These are phyloP conservation scores for Trichoderma sp. DNA, from an alignment of 2,329 filamentous ascomycete species.

Conservation along the genomic window DNA sequence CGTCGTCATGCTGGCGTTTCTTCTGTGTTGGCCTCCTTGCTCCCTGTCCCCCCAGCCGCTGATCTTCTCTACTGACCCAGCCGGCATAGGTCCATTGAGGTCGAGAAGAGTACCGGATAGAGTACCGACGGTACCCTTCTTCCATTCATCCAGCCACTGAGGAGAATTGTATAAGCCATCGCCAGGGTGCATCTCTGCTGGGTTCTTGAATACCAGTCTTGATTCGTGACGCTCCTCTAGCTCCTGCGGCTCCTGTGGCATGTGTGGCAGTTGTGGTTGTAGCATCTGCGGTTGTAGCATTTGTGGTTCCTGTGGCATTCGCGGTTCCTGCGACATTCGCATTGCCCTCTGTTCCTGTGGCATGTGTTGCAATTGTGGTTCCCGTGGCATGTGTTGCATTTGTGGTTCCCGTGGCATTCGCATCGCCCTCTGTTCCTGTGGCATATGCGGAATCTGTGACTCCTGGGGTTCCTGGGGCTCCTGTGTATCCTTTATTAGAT, in stretches of 20 bases:
- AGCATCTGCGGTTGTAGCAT: background rate
- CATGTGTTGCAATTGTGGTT: background rate
- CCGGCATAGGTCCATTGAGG: constrained; percentile 41
- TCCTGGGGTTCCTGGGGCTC: constrained; percentile 2
- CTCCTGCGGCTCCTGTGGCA: background rate
- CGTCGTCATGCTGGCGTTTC: constrained; percentile 46
- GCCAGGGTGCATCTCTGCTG: constrained; percentile 45
- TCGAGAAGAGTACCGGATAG: constrained; percentile 60
- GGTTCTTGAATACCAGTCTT: constrained; percentile 43
- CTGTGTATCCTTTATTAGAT: constrained; percentile 2
- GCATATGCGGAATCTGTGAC: background rate
- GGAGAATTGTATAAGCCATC: constrained; percentile 58
- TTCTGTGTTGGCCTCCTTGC: constrained; percentile 40
- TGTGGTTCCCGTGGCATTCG: background rate
- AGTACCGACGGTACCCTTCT: constrained; percentile 61
- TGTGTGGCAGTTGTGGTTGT: background rate
- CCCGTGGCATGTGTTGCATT: background rate
- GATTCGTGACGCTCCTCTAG: constrained; percentile 23
- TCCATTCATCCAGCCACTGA: constrained; percentile 70
- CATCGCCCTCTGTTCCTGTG: background rate
- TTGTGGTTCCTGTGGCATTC: background rate
- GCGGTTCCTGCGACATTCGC: background rate
- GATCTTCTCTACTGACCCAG: constrained; percentile 43
- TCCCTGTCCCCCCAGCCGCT: constrained; percentile 75
- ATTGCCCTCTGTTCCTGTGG: background rate